Conservation (phyloP, 495 filamentous ascomycete species). For the Daldinia caldariorum region DNA sequence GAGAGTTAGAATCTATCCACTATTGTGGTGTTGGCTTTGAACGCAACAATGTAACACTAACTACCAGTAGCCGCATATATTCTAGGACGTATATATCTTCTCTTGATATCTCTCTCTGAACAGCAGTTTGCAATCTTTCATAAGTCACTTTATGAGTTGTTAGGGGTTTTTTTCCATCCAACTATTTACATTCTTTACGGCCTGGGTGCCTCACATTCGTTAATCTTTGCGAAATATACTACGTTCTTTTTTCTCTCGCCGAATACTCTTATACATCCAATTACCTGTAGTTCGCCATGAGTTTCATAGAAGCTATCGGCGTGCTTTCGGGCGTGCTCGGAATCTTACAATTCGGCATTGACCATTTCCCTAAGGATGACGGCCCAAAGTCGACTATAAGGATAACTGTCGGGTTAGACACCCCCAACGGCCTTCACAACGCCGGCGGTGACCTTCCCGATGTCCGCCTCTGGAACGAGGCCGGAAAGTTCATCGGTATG, state of each 20-base stretch:
- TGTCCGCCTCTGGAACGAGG: constrained; percentile 47
- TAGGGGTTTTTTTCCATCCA: background rate
- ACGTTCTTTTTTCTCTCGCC: constrained; percentile 1
- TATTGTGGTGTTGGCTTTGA: background rate
- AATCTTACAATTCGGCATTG: constrained; percentile 39
- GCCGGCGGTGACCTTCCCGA: constrained; percentile 49
- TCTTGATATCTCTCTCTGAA: background rate
- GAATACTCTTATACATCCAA: background rate
- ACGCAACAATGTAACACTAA: background rate
- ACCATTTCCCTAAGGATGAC: constrained; percentile 27
- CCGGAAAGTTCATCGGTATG: constrained; percentile 43
- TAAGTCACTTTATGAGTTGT: background rate
- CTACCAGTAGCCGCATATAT: background rate
- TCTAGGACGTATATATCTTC: constrained; percentile 19
- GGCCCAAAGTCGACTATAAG: constrained; percentile 35
- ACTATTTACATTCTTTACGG: constrained; percentile 29
- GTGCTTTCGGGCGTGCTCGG: constrained; percentile 31
- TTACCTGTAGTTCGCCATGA: constrained; percentile 24
- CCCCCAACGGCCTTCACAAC: constrained; percentile 31
- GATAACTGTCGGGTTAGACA: constrained; percentile 45
- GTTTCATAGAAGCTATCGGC: constrained; percentile 37
- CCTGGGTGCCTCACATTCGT: constrained; percentile 16
- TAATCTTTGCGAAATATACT: background rate
- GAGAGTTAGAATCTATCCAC: background rate
- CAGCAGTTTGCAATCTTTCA: background rate